Evolutionary conservation across 768 basidiomycete species (phyloP).

Genomic region (Russula dissimulans): DNA sequence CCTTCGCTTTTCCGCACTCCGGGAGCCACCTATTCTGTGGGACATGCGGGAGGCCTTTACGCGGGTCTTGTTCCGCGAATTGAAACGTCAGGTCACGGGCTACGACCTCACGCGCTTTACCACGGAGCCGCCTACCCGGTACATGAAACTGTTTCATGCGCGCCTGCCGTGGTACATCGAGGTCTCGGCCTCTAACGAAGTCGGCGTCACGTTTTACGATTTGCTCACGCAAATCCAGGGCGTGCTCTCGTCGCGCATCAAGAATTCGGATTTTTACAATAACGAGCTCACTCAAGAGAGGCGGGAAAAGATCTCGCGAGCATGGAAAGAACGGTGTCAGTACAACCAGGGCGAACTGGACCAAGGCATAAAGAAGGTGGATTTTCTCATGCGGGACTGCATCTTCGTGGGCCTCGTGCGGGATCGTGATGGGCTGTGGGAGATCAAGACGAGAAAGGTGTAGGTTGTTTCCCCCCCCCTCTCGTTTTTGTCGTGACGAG

Average conservation of each 20-base stretch:
- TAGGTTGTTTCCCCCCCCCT: not conserved
- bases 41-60: conserved; percentile 41
- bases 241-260: conserved; percentile 38
- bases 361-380: conserved; percentile 46
- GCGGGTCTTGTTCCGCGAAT: conserved; percentile 36
- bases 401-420: conserved; percentile 46
- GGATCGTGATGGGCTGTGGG: conserved; percentile 52
- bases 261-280: conserved; percentile 48
- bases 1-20: conserved; percentile 23
- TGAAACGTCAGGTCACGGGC: conserved; percentile 34
- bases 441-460: conserved; percentile 43
- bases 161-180: conserved; percentile 64
- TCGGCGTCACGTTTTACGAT: conserved; percentile 53
- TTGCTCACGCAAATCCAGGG: conserved; percentile 39
- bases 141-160: conserved; percentile 49
- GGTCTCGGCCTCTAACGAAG: conserved; percentile 33
- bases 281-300: conserved; percentile 41
- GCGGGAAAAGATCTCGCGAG: conserved; percentile 33
- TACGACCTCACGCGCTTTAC: conserved; percentile 48
- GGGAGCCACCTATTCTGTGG: conserved; percentile 33
- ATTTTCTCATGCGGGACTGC: conserved; percentile 47
- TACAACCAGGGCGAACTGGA: conserved; percentile 27
- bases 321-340: conserved; percentile 39
- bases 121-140: conserved; percentile 39
- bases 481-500: not conserved